These are phyloP conservation scores for Gossypium arboreum DNA, from an alignment of 345 rosid species.

Conservation along the genomic window DNA sequence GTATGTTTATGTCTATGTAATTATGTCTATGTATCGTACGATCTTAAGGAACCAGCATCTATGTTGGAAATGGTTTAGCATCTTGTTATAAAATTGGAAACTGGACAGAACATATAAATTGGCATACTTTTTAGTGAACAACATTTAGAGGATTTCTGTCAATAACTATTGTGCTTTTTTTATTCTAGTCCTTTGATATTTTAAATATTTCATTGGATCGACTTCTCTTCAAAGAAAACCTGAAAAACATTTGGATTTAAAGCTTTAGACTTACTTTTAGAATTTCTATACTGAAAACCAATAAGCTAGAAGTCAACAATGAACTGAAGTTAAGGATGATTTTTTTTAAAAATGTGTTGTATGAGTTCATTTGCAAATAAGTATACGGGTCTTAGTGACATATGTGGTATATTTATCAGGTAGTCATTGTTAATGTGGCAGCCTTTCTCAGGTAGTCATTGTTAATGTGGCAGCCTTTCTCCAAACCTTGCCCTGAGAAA, in stretches of 20 bases:
- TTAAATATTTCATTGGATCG: not conserved
- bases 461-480: not conserved
- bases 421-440: not conserved
- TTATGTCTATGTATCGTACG: not conserved
- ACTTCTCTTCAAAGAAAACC: not conserved
- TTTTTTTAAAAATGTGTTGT: not conserved
- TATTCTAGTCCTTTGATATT: not conserved
- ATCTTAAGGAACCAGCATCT: not conserved
- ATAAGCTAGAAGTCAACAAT: not conserved
- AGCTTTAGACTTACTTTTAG: not conserved
- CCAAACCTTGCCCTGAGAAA: not conserved
- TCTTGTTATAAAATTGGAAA: not conserved
- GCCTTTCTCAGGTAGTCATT: not conserved
- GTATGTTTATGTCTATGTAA: not conserved
- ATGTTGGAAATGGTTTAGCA: not conserved
- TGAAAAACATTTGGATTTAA: not conserved
- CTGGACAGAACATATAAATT: not conserved
- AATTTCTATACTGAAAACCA: not conserved
- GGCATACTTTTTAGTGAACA: not conserved
- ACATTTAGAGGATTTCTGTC: not conserved
- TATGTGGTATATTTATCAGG: not conserved
- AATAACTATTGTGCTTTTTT: not conserved
- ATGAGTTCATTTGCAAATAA: not conserved
- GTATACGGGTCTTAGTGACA: not conserved
- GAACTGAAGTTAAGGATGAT: not conserved